Conservation (phyloP, 2,329 filamentous ascomycete genomes). For the Penicillium sp. region DNA sequence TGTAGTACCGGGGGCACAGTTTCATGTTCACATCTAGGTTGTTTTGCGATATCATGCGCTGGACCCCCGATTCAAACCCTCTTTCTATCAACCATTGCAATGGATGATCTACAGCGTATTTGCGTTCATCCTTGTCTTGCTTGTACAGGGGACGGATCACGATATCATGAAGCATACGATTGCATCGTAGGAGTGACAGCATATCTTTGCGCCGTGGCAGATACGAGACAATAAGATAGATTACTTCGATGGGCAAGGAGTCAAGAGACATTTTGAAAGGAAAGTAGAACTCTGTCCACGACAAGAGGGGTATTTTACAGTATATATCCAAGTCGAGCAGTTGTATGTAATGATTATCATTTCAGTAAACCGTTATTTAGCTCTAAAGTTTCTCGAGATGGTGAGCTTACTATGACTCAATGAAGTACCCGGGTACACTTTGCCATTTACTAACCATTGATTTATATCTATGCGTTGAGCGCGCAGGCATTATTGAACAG, state of each 20-base stretch:
- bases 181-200: neutral
- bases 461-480: neutral
- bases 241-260: neutral
- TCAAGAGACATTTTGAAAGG: neutral
- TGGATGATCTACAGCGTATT: fast-evolving
- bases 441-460: neutral
- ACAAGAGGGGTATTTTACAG: neutral
- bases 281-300: neutral
- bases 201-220: neutral
- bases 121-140: neutral
- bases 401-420: neutral
- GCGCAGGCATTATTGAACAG: fast-evolving
- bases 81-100: neutral
- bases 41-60: neutral
- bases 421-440: neutral
- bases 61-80: neutral
- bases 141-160: neutral
- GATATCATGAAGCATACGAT: neutral
- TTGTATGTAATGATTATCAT: neutral
- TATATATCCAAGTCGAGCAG: neutral
- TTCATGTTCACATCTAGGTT: neutral
- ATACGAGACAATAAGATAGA: neutral
- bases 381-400: neutral
- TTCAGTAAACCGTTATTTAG: neutral
- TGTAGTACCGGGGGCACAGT: fast-evolving